Conservation (phyloP, 2,329 filamentous ascomycete genomes). For the Epichloe bromicola region DNA sequence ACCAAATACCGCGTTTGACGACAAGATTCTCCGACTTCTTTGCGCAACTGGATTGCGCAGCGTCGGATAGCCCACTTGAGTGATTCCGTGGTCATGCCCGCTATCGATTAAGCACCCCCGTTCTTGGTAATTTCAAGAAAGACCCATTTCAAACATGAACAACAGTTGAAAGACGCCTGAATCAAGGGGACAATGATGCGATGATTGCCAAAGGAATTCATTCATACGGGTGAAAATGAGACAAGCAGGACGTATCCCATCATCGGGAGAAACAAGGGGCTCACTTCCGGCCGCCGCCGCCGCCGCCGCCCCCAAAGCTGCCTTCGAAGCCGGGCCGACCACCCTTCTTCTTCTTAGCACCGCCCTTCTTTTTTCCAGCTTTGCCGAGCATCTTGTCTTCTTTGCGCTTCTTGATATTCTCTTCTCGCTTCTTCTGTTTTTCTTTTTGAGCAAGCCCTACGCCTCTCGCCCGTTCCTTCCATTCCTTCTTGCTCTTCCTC, state of each 20-base stretch:
- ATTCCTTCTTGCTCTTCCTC: conserved; percentile 84
- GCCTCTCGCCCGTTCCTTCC: conserved; percentile 59
- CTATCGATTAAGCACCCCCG: too few relatives aligned
- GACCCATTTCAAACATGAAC: neutral
- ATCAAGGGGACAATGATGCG: neutral
- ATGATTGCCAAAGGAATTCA: neutral
- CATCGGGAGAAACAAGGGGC: neutral
- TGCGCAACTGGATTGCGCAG: too few relatives aligned
- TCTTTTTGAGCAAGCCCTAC: conserved; percentile 66
- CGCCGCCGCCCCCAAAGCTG: conserved; percentile 44
- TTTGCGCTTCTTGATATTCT: conserved; percentile 59
- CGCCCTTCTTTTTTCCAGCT: conserved; percentile 47
- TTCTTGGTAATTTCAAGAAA: too few relatives aligned
- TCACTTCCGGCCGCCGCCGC: conserved; percentile 37
- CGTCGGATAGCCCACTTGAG: too few relatives aligned
- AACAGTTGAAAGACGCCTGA: neutral
- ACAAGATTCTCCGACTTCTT: too few relatives aligned
- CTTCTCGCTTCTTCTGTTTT: conserved; percentile 70
- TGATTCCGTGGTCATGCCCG: too few relatives aligned
- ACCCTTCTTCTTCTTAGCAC: conserved; percentile 31
- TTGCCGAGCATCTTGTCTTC: conserved; percentile 56
- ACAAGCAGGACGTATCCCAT: neutral
- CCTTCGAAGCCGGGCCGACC: conserved; percentile 59
- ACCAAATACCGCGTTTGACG: too few relatives aligned
- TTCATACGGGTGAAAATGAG: neutral